Base-by-base conservation (phyloP, 345 rosid species). In the Melaleuca quinquenervia region DNA sequence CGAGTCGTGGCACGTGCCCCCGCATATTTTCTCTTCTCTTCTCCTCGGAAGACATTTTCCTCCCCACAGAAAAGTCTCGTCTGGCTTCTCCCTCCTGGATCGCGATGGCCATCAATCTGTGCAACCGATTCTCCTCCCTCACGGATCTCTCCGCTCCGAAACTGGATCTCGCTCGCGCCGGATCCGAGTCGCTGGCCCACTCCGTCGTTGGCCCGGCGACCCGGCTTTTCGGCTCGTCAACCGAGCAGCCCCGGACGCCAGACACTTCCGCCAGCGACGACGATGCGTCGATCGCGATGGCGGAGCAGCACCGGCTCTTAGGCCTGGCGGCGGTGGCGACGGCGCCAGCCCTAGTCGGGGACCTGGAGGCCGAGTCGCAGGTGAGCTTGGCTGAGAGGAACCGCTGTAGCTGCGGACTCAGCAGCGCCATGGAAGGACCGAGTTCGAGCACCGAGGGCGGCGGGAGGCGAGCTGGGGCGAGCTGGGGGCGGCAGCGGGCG, bases 251-350 rank as follows among this genome's bases (percentile, higher is more conserved):
- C 49, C 82, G 86, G 14, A 97, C 88, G 22, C 97, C 95, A 3
- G 92, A 87, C 45, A 89, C 91, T 20, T 90, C 95, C 3, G 94
- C 21, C 36, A 93, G 48, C 9, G 98, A 92, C 83, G 99, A 93
- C 26, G 97, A 95, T 16, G 92, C 92, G 86, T 95, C 94, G 83
- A 96, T 94, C 84, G 98, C 99, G 64, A 96, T 95, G 45, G 97
- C 98, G 26, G 96, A 93, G 91, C 95, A 93, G 87, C 91, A 87
- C 56, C 85, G 92, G 87, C 82, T 88, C 54, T 87, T 91, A 56
- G 89, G 76, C 45, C 89, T 90, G 50, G 87, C 85, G 55, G 50
- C 32, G 84, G 85, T 83, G n/a, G n/a, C n/a, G n/a, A n/a, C n/a
- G n/a, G n/a, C n/a, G n/a, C n/a, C n/a, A 50, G 87, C 86, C 82